Conservation (phyloP, 208 protist genomes). For the Crithidia sp. region DNA sequence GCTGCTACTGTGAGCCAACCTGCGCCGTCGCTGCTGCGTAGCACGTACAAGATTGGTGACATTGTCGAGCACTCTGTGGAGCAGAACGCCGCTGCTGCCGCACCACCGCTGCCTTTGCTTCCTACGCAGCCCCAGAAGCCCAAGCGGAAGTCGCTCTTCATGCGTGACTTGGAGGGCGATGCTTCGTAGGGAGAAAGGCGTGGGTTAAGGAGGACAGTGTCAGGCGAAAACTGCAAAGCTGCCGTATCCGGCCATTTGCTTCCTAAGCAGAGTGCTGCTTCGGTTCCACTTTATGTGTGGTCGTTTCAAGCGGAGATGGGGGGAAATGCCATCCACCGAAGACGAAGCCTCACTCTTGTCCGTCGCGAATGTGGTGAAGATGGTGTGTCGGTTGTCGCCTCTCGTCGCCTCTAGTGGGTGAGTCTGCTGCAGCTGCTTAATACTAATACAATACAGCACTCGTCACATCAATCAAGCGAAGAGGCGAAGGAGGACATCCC, state of each 20-base stretch:
- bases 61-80: constrained; percentile 52
- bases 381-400: no score
- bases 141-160: constrained; percentile 68
- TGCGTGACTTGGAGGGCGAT: constrained; percentile 38
- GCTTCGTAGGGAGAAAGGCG: not conserved
- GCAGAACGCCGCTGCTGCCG: not conserved
- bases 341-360: not conserved
- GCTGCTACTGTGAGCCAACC: not conserved
- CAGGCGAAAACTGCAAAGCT: no score
- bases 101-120: constrained; percentile 5
- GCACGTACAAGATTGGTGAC: constrained; percentile 44
- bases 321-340: not conserved
- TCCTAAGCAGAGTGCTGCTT: no score
- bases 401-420: no score
- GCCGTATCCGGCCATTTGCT: no score
- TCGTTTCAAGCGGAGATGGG: no score
- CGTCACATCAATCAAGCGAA: no score
- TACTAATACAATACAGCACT: no score
- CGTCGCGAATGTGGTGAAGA: no score
- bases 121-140: constrained; percentile 18
- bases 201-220: not conserved
- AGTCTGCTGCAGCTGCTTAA: no score
- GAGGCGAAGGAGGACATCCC: no score
- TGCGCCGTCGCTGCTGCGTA: constrained; percentile 15
- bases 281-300: no score